These are phyloP conservation scores for Sporothrix dimorphospora DNA, from an alignment of 2,329 filamentous ascomycete species.

Conservation along the genomic window DNA sequence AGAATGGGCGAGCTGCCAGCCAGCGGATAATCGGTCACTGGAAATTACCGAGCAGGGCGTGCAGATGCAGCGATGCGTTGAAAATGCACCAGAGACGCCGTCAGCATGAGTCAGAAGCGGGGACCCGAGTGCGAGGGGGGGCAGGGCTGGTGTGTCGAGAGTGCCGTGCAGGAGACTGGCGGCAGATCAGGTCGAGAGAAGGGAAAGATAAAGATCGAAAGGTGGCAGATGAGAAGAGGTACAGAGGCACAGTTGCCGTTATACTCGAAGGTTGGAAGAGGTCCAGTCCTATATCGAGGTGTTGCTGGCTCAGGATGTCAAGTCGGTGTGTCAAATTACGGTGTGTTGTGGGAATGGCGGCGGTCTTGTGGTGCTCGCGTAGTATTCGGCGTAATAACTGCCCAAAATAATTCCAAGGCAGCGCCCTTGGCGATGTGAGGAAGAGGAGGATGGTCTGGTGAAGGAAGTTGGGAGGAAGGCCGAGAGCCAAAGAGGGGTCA, in stretches of 20 bases:
- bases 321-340: not conserved
- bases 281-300: too few species aligned
- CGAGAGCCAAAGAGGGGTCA: not conserved
- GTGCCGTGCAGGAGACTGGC: not conserved
- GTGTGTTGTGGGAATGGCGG: not conserved
- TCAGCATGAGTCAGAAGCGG: conserved; percentile 20
- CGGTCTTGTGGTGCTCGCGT: not conserved
- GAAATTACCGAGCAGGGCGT: not conserved
- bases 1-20: not conserved
- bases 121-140: not conserved
- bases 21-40: not conserved
- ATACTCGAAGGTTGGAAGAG: not conserved
- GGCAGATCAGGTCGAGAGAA: not conserved
- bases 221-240: not conserved
- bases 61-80: not conserved
- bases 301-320: not conserved
- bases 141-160: not conserved
- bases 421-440: conserved; percentile 2
- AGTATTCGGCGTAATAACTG: conserved; percentile 3
- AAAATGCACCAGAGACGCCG: not conserved
- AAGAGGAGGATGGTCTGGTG: not conserved
- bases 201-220: not conserved
- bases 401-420: not conserved
- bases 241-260: too few species aligned
- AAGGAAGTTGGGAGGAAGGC: not conserved